Percentiles rank a stretch among this genome's conserved stretches.
These are phyloP conservation scores for Malassezia yamatoensis DNA, from an alignment of 1,284 basidiomycete genomes.

Conservation along the genomic window DNA sequence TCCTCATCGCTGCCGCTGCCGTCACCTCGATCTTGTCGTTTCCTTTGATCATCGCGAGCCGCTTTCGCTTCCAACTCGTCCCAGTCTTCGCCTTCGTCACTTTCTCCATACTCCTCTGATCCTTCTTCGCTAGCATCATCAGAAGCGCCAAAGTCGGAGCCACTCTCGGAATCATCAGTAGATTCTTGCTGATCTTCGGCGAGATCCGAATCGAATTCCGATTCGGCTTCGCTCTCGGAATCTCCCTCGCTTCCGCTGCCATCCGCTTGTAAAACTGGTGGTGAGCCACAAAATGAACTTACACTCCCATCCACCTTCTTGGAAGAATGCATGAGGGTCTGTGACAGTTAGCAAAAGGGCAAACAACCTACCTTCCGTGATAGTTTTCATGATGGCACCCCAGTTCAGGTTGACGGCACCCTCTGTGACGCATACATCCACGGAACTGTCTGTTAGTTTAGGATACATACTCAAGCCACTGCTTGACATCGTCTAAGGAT, in stretches of 20 bases:
- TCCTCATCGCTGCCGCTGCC: conserved; percentile 19
- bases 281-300: background rate
- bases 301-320: conserved; percentile 81
- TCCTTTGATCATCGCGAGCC: conserved; percentile 36
- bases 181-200: conserved; percentile 44
- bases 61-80: conserved; percentile 78
- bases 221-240: conserved; percentile 34
- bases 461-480: conserved; percentile 64
- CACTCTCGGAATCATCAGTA: conserved; percentile 34
- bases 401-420: conserved; percentile 96
- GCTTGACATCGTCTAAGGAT: conserved; percentile 43
- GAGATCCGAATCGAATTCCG: conserved; percentile 45
- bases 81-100: conserved; percentile 66
- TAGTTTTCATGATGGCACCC: conserved; percentile 66
- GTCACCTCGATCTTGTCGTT: conserved; percentile 28
- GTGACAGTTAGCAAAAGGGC: conserved; percentile 55
- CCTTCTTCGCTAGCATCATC: conserved; percentile 47
- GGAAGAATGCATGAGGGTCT: conserved; percentile 90
- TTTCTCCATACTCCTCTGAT: conserved; percentile 63
- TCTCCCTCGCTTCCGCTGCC: conserved; percentile 18
- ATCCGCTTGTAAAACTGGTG: conserved; percentile 54
- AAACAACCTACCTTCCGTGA: conserved; percentile 26
- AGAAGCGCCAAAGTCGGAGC: conserved; percentile 44
- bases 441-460: conserved; percentile 41
- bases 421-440: conserved; percentile 90